A percentile compares a stretch with the other conserved stretches of the same genome.
Evolutionary conservation across 1,284 basidiomycete genomes (phyloP).

Genomic region (Bondarzewia mesenterica): DNA sequence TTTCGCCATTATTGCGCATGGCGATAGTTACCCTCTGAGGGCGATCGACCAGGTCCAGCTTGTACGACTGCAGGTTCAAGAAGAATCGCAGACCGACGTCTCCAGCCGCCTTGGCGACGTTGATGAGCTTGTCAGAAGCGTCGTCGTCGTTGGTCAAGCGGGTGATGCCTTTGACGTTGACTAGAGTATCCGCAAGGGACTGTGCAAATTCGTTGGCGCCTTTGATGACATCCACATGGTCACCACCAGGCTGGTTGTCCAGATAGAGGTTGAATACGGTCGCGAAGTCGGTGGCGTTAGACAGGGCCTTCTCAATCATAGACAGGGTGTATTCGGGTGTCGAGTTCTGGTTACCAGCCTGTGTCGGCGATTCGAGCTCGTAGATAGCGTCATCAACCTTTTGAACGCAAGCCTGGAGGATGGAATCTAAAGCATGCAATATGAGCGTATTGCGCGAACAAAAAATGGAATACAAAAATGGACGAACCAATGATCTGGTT

Average conservation of each 20-base stretch:
- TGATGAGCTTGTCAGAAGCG: constrained; percentile 83
- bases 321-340: constrained; percentile 98
- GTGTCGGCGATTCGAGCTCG: constrained; percentile 92
- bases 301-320: constrained; percentile 95
- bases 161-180: constrained; percentile 93
- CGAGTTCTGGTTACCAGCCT: constrained; percentile 90
- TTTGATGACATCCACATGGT: constrained; percentile 98
- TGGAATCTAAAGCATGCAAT: constrained; percentile 74
- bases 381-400: constrained; percentile 98
- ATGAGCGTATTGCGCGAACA: constrained; percentile 5
- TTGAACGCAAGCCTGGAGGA: constrained; percentile 92
- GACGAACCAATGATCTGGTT: constrained; percentile 89
- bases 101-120: constrained; percentile 80
- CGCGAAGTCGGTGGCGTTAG: constrained; percentile 94
- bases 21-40: constrained; percentile 81
- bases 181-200: constrained; percentile 83
- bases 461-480: background rate
- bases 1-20: constrained; percentile 85
- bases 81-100: constrained; percentile 90
- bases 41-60: constrained; percentile 70
- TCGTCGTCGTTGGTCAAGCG: constrained; percentile 89
- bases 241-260: constrained; percentile 82
- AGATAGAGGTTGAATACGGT: constrained; percentile 91
- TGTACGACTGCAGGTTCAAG: constrained; percentile 93
- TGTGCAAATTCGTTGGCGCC: constrained; percentile 95